Conservation (phyloP, 495 filamentous ascomycete species). For the Pyrenopolyporus hunteri region DNA sequence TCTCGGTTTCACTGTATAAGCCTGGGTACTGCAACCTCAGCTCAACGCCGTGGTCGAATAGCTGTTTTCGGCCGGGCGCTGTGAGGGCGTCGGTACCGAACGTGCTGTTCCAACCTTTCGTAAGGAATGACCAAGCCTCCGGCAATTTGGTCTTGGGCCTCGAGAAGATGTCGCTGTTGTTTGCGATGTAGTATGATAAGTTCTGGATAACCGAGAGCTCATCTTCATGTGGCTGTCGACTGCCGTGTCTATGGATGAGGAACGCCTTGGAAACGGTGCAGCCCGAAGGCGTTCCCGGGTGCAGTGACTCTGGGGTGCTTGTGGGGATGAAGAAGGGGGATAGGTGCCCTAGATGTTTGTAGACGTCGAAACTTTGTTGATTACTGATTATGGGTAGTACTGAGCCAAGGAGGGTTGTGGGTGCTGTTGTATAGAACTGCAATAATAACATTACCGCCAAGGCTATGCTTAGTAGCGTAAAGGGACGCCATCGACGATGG, state of each 20-base stretch:
- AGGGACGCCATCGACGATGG: not conserved
- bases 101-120: constrained; percentile 18
- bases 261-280: constrained; percentile 24
- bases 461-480: not conserved
- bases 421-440: not conserved
- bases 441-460: not conserved
- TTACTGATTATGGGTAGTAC: not conserved
- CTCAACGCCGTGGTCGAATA: constrained; percentile 31
- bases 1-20: constrained; percentile 17
- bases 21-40: constrained; percentile 19
- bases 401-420: not conserved
- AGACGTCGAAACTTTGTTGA: constrained; percentile 4
- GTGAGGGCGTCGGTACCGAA: constrained; percentile 18
- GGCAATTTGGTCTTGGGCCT: constrained; percentile 8
- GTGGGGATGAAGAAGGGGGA: constrained; percentile 27
- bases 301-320: constrained; percentile 15
- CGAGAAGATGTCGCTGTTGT: constrained; percentile 17
- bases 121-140: constrained; percentile 13
- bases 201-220: constrained; percentile 14
- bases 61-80: constrained; percentile 19
- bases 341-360: constrained; percentile 24
- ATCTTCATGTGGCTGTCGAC: constrained; percentile 16
- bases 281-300: constrained; percentile 13
- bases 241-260: constrained; percentile 25
- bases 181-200: constrained; percentile 18